Base-by-base conservation (phyloP, 371 early-diverging fungal species). In the Chytridium lagenaria region DNA sequence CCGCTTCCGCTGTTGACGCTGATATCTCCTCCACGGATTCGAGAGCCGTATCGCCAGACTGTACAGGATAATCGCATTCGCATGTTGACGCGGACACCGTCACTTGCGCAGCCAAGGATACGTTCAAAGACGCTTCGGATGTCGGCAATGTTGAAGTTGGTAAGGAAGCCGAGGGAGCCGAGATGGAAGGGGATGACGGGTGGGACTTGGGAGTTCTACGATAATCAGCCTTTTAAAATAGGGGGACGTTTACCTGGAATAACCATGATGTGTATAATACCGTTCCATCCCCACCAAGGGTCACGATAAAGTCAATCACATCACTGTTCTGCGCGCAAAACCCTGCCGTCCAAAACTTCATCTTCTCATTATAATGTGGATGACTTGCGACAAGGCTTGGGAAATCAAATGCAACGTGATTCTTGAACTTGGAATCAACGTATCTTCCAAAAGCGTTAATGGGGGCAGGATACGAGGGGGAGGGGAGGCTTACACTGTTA, bases 271-370 rank as follows among this genome's bases (percentile, higher is more conserved):
- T 85, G 75, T 94, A 94, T 55, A 98, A 87, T 49, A 98, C 90
- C 1, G 98, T 98, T 16, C 98, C 98, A 81, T 98, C 98, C 36
- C 98, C 98, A 38, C 98, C 98, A 19, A 98, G 81, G 1, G 97
- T 95, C 23, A 98, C 88, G 39, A 95, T 93, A 36, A 84, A 72
- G 64, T 84, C 84, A 36, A 83, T 71, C 30, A 51, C 57, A 12
- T 67, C 40, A 34, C 36, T 52, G 36, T 66, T 15, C 34, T 50
- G 22, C 28, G 10, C 26, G n/a, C 72, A 74, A 70, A 66, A 74
- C 50, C 69, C 80, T 15, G 12, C 31, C 19, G 36, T 50, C 76
- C 76, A 36, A 19, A 16, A 63, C 23, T 19, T 19, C 44, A 44
- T n/a, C n/a, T n/a, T n/a, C n/a, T n/a, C n/a, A n/a, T n/a, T n/a